Conservation (phyloP, 805 yeast species). For the Ogataea nakhonphanomensis region DNA sequence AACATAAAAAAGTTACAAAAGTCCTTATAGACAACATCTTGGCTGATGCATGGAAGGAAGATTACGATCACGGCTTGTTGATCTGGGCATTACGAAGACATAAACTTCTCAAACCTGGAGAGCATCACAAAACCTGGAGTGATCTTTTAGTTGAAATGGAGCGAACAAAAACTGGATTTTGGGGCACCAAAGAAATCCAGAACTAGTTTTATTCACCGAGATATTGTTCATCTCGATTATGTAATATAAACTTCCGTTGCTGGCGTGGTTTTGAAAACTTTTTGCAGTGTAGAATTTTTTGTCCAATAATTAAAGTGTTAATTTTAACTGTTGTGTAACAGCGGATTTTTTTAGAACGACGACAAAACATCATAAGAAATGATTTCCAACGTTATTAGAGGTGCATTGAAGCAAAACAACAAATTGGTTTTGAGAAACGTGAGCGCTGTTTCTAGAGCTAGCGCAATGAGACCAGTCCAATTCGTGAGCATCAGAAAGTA, state of each 20-base stretch:
- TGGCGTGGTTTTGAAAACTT: slow-evolving; percentile 11
- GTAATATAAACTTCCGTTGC: slow-evolving; percentile 1
- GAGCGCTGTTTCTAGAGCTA: slow-evolving; percentile 14
- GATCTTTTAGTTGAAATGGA: too few relatives aligned
- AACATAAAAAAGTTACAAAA: slow-evolving; percentile 13
- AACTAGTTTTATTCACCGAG: too few relatives aligned
- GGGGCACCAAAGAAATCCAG: too few relatives aligned
- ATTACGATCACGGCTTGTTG: slow-evolving; percentile 6
- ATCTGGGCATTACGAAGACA: slow-evolving; percentile 27
- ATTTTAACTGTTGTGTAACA: slow-evolving; percentile 16
- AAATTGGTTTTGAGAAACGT: slow-evolving; percentile 27
- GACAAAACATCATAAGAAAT: slow-evolving; percentile 17
- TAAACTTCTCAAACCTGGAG: slow-evolving; percentile 4
- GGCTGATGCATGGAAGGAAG: slow-evolving; percentile 19
- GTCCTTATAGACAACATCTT: slow-evolving; percentile 23
- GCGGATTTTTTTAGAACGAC: slow-evolving; percentile 7
- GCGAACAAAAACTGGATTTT: too few relatives aligned
- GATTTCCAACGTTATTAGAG: slow-evolving; percentile 35
- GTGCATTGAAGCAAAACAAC: slow-evolving; percentile 33
- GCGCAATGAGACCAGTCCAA: slow-evolving; percentile 17
- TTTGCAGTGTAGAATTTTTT: slow-evolving; percentile 13
- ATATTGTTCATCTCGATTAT: neutral
- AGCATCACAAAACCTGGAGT: slow-evolving; percentile 5
- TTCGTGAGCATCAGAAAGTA: slow-evolving; percentile 50
- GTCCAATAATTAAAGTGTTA: slow-evolving; percentile 26